Evolutionary conservation across 2,329 filamentous ascomycete species (phyloP), one percentile per base, ranked within the genome.

Genomic region (Cercospora beticola): DNA sequence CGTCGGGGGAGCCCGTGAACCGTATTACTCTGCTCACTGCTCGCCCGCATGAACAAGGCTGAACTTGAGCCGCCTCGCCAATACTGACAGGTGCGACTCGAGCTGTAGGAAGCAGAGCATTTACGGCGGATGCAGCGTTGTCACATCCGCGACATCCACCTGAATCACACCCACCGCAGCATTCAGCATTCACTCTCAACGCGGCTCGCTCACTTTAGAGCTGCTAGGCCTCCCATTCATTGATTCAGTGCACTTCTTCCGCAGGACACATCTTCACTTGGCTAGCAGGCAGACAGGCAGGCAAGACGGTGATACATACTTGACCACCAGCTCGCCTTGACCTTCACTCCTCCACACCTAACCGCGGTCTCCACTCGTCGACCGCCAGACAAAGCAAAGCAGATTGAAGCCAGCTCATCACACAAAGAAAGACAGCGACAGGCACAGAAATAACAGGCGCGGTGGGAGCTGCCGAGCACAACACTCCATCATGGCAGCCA

Each of bases 401-500:
- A 30, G 14, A n/a, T 28, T 56, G 14, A 6, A 9, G 23, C 23
- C 10, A 28, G 49, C 23, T 30, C 49, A 28, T 16, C 49, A 26
- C 23, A 12, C 49, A 7, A 52, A 52, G 18, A 23, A 14, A 14
- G 16, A 56, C 23, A 56, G 49, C 21, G 16, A 30, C 23, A 28
- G 23, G 14, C 49, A 26, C 21, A 23, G 12, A 16, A 16, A 56
- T 5, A 56, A 16, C 12, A 12, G 10, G 14, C 49, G 23, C 21
- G 2, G 49, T 43, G 49, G 21, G 5, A 56, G 23, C 49, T 56
- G 49, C 28, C 28, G 31, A n/a, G n/a, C 14, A 33, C 54, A 33
- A 9, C 28, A 14, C 14, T n/a, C 21, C 64, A 66, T 12, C 60
- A 73, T 73, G 72, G 72, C 72, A 23, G 71, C 72, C 54, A 64